Percentiles rank a stretch among this genome's conserved stretches.
These are phyloP conservation scores for Lasiodiplodia citricola DNA, from an alignment of 2,329 filamentous ascomycete species.

Conservation along the genomic window DNA sequence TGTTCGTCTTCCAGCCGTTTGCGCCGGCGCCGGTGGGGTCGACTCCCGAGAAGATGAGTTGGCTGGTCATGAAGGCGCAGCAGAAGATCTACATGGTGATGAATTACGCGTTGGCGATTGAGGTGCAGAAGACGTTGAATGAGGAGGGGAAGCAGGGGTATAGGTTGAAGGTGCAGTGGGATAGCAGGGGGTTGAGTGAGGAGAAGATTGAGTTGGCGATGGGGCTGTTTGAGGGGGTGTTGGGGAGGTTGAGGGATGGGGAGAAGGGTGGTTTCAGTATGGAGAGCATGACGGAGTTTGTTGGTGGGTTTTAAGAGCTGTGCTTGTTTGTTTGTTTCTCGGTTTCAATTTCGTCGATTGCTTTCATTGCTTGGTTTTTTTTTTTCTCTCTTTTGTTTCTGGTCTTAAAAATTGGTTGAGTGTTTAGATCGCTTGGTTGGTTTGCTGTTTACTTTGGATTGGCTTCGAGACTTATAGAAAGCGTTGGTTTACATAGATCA, in stretches of 20 bases:
- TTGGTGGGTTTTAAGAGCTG: no score
- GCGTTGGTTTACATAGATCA: no score
- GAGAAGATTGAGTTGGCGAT: background rate
- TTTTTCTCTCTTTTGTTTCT: no score
- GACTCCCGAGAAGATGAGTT: constrained; percentile 10
- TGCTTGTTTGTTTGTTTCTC: no score
- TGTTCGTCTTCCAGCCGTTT: constrained; percentile 43
- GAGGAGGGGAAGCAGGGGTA: background rate
- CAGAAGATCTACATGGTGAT: constrained; percentile 26
- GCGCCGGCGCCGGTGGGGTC: constrained; percentile 31
- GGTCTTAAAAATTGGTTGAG: no score
- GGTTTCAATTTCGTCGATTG: no score
- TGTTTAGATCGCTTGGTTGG: no score
- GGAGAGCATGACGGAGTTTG: background rate
- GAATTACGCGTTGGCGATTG: constrained; percentile 27
- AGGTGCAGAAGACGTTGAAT: constrained; percentile 25
- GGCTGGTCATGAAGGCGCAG: constrained; percentile 30
- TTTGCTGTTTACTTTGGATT: no score
- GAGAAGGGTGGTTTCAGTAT: background rate
- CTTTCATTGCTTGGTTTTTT: no score
- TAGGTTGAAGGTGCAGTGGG: background rate
- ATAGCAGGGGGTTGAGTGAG: fast-evolving
- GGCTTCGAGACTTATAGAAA: no score
- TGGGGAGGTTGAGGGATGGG: background rate
- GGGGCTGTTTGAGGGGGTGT: background rate